These are phyloP conservation scores for Wallacemonas sp. DNA, from an alignment of 208 protist species.

Conservation along the genomic window DNA sequence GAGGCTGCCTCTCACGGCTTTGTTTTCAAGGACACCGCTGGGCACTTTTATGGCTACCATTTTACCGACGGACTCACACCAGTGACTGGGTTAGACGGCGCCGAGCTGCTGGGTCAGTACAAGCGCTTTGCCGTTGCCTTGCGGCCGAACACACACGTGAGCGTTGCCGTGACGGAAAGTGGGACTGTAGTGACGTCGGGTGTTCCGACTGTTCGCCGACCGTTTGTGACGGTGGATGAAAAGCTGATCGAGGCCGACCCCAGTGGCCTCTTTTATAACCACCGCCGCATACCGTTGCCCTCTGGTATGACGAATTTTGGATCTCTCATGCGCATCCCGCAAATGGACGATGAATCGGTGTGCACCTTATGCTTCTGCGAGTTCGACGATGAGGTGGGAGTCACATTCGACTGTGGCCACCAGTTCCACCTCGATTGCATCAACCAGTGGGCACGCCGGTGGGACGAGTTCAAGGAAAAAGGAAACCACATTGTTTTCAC, in stretches of 20 bases:
- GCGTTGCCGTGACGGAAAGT: slow-evolving; percentile 25
- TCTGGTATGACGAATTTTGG: not conserved
- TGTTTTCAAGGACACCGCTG: slow-evolving; percentile 39
- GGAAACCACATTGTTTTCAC: slow-evolving; percentile 85
- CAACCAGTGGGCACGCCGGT: slow-evolving; percentile 59
- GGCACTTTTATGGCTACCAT: slow-evolving; percentile 55
- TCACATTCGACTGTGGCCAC: slow-evolving; percentile 86
- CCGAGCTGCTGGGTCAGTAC: slow-evolving; percentile 38
- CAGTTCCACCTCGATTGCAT: slow-evolving; percentile 81
- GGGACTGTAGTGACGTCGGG: slow-evolving; percentile 16
- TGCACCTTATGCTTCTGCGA: slow-evolving; percentile 84
- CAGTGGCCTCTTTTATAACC: not conserved
- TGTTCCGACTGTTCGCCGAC: slow-evolving; percentile 8
- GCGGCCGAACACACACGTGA: not conserved
- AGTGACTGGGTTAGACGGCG: slow-evolving; percentile 13
- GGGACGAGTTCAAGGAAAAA: slow-evolving; percentile 64
- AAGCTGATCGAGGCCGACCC: slow-evolving; percentile 12
- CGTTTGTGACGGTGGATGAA: slow-evolving; percentile 13
- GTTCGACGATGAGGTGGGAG: slow-evolving; percentile 61
- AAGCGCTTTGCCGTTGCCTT: slow-evolving; percentile 31
- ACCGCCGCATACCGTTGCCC: not conserved
- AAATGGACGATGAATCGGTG: slow-evolving; percentile 35
- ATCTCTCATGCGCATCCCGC: not conserved
- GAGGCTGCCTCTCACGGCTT: slow-evolving; percentile 68
- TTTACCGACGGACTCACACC: slow-evolving; percentile 57